These are phyloP conservation scores for Tolypocladium paradoxum DNA, from an alignment of 2,329 filamentous ascomycete species.

Conservation along the genomic window DNA sequence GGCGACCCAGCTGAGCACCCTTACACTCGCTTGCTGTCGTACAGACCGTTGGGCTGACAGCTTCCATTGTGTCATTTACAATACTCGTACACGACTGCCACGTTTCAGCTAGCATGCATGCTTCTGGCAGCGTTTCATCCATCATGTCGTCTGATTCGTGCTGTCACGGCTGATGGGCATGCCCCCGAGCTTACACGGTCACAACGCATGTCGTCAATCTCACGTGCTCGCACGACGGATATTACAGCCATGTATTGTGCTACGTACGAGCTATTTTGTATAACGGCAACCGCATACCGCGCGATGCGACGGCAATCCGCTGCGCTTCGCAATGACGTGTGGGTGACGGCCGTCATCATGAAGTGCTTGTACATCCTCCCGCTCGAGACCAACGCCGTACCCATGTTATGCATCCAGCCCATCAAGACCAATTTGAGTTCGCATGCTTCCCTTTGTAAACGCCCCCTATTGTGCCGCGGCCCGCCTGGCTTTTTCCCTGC, in stretches of 20 bases:
- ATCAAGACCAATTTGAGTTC: not conserved
- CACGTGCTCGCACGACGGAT: not conserved
- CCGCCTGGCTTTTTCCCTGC: constrained; percentile 27
- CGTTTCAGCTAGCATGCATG: not conserved
- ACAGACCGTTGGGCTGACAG: too few species aligned
- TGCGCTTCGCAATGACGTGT: too few species aligned
- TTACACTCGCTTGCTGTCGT: too few species aligned
- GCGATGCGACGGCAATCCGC: too few species aligned
- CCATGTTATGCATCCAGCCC: not conserved
- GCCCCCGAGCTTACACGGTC: not conserved
- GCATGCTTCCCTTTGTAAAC: not conserved
- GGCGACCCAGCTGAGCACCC: not conserved
- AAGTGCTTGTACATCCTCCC: too few species aligned
- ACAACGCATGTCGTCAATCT: not conserved
- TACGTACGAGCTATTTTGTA: too few species aligned
- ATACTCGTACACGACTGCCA: too few species aligned
- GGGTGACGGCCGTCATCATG: too few species aligned
- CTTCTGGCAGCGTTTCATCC: not conserved
- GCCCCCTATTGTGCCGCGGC: constrained; percentile 17
- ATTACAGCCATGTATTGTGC: too few species aligned
- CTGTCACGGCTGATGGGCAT: too few species aligned
- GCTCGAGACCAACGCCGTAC: not conserved
- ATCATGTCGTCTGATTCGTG: not conserved
- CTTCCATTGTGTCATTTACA: too few species aligned
- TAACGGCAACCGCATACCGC: too few species aligned